Evolutionary conservation across 2,329 filamentous ascomycete genomes (phyloP).

Genomic region (Pyrenophora teres): DNA sequence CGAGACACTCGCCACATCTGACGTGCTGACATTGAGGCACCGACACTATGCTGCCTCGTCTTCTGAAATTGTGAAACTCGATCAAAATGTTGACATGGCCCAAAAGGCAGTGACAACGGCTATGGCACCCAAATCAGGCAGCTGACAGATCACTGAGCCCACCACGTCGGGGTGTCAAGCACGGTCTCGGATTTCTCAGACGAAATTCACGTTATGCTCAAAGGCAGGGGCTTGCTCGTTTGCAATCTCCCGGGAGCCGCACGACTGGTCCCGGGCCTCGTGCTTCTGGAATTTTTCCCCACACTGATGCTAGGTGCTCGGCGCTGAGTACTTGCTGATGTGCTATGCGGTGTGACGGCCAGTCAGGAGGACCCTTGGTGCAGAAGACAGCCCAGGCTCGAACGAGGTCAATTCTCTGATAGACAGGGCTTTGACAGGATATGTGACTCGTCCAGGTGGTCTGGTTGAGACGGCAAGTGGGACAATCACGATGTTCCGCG

Average conservation of each 20-base stretch:
- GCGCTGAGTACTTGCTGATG: constrained; percentile 23
- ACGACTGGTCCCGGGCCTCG: constrained; percentile 39
- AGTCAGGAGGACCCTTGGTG: constrained; percentile 28
- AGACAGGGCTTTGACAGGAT: constrained; percentile 19
- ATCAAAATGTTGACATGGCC: constrained; percentile 31
- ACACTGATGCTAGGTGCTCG: constrained; percentile 33
- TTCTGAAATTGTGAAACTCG: constrained; percentile 31
- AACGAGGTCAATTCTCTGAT: constrained; percentile 15
- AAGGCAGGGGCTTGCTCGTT: constrained; percentile 28
- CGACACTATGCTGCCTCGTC: constrained; percentile 12
- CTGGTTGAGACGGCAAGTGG: constrained; percentile 39
- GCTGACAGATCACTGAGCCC: constrained; percentile 30
- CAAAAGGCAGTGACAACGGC: constrained; percentile 29
- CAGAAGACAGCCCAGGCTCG: constrained; percentile 26
- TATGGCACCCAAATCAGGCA: constrained; percentile 33
- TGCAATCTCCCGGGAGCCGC: constrained; percentile 37
- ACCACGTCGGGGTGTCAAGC: constrained; percentile 30
- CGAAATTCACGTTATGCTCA: constrained; percentile 41
- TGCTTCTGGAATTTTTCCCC: constrained; percentile 39
- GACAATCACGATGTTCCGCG: constrained; percentile 32
- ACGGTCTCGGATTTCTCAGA: constrained; percentile 29
- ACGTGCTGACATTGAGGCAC: constrained; percentile 19
- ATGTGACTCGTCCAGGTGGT: constrained; percentile 28
- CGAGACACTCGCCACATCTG: constrained; percentile 21
- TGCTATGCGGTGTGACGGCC: constrained; percentile 30